Base-by-base conservation (phyloP, 2,329 filamentous ascomycete genomes). In the Hypoxylon sp. region DNA sequence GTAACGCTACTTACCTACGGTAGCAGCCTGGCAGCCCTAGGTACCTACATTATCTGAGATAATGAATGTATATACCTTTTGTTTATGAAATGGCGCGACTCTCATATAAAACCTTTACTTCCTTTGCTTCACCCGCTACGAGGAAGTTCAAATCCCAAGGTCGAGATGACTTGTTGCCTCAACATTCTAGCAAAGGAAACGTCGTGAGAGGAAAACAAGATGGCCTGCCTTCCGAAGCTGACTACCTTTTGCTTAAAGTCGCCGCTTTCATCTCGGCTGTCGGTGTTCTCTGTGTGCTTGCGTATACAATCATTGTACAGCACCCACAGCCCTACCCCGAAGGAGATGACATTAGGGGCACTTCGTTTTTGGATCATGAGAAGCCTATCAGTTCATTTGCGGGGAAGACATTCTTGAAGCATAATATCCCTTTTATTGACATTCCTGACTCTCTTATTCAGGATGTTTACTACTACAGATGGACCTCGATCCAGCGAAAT, bases 381-480 rank as follows among this genome's bases (percentile, higher is more conserved):
- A 48, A 37, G 8, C 71, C 65, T 0, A 73, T 77, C 47, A 66
- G 67, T 37, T 50, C 69, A 24, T 75, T 77, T 52, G 48, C 69
- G 2, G 75, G 76, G 19, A 73, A 70, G 59, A 70, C 72, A n/a
- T 78, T 78, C 59, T 29, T 78, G 35, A 73, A 58, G 39, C 67
- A 80, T 59, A 83, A 83, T 62, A 82, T 84, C 33, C 81, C 82
- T 4, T 80, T 79, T 48, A 78, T 84, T n/a, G 81, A 84, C 37
- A 76, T 82, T 17, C 81, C 81, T 14, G 78, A 83, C 65, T 37
- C 76, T 50, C 72, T 79, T 19, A 78, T 84, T 55, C 78, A 83
- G 67, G 80, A 82, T 63, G 81, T 84, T 17, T 84, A 83, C 67
- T 84, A 84, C 69, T 84, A 84, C 67, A 79, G 82, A 42, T 80